These are phyloP conservation scores for Hibiscus trionum DNA, from an alignment of 345 rosid species.

Conservation along the genomic window DNA sequence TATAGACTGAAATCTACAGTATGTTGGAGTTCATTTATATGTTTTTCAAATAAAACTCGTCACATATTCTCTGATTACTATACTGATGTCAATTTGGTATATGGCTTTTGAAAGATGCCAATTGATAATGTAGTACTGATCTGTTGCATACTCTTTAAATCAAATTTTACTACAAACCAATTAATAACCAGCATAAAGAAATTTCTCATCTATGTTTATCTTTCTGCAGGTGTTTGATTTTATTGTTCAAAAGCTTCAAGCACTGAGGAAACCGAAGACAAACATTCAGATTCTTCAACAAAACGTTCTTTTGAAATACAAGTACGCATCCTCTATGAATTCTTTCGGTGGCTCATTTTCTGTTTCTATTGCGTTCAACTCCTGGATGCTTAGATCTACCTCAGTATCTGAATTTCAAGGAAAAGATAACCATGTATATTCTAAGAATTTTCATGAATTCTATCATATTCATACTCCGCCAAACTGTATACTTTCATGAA, in stretches of 20 bases:
- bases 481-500: not conserved
- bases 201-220: conserved; percentile 7
- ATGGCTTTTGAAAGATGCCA: not conserved
- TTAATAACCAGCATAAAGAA: not conserved
- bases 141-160: not conserved
- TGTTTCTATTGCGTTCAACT: not conserved
- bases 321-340: conserved; percentile 41
- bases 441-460: not conserved
- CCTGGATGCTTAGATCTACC: not conserved
- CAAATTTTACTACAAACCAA: not conserved
- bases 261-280: conserved; percentile 96
- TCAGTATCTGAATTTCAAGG: not conserved
- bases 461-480: not conserved
- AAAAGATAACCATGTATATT: not conserved
- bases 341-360: not conserved
- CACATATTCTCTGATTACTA: not conserved
- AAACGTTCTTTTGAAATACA: conserved; percentile 89
- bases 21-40: not conserved
- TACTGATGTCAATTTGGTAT: not conserved
- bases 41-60: not conserved
- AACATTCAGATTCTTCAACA: conserved; percentile 98
- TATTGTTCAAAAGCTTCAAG: conserved; percentile 93
- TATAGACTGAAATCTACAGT: not conserved
- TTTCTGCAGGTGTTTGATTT: conserved; percentile 83
- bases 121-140: not conserved